Base-by-base conservation (phyloP, 345 rosid genomes). In the Euphorbia tirucalli region DNA sequence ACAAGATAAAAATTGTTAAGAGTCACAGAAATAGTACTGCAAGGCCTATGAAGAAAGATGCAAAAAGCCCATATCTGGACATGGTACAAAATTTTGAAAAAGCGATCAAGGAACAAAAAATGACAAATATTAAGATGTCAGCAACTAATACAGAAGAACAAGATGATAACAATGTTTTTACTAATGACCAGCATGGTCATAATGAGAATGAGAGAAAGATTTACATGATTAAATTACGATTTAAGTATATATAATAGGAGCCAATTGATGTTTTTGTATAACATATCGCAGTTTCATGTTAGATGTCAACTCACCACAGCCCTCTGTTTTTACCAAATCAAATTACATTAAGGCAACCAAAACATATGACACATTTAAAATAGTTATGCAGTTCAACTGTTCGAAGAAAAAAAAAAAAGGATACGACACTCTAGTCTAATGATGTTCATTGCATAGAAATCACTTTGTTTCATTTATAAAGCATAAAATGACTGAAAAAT, bases 21-120 rank as follows among this genome's bases (percentile, higher is more conserved):
- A 37, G 41, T 37, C 41, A 3, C 9, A 31, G 28, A n/a, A n/a
- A n/a, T n/a, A n/a, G n/a, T n/a, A n/a, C n/a, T n/a, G n/a, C n/a
- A n/a, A n/a, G 50, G 18, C 65, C 57, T 32, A 66, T 46, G 19
- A 58, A 43, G 24, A 50, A 71, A 61, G 54, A 61, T 22, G 5
- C 13, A n/a, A 46, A 3, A 59, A 41, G 44, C 44, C 44, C 15
- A 39, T 48, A 39, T 27, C 27, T 57, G 65, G 55, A 58, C 9
- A 0, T 39, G 35, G 8, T 24, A 24, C n/a, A 57, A 31, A 49
- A 11, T 13, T 32, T 22, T 13, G 43, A n/a, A 41, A 19, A 28
- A 41, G 57, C 27, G 58, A 13, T 27, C 0, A 5, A 8, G 22
- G 55, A 57, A 25, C 15, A 27, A 37, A 24, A 5, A 56, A 56